Conservation (phyloP, 2,329 filamentous ascomycete species). For the Colletotrichum ledebouriae region DNA sequence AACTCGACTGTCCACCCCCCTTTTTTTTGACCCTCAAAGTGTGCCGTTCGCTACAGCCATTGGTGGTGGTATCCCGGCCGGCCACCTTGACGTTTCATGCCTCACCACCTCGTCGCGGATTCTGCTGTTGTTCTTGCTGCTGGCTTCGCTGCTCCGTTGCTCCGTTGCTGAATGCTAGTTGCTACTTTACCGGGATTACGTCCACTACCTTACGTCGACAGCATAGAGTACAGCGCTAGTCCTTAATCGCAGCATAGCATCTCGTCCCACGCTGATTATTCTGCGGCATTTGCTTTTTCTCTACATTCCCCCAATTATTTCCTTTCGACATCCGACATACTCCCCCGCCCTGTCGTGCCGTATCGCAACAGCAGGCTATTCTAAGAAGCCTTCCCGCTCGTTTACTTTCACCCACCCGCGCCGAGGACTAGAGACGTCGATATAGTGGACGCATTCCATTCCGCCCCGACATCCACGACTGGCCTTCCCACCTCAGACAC, state of each 20-base stretch:
- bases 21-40: conserved; percentile 25
- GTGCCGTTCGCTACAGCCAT: conserved; percentile 35
- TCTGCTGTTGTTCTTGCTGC: conserved; percentile 40
- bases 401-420: neutral
- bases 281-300: conserved; percentile 40
- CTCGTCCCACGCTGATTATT: conserved; percentile 27
- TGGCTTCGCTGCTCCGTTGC: conserved; percentile 6
- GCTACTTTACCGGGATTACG: neutral
- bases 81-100: conserved; percentile 50
- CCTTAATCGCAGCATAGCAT: conserved; percentile 14
- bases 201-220: neutral
- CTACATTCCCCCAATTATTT: conserved; percentile 28
- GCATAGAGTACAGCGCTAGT: conserved; percentile 14
- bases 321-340: conserved; percentile 25
- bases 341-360: conserved; percentile 34
- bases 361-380: conserved; percentile 20
- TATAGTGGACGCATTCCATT: conserved; percentile 31
- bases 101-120: conserved; percentile 49
- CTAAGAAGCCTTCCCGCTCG: conserved; percentile 26
- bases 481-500: conserved; percentile 11
- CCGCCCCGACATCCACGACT: conserved; percentile 28
- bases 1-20: conserved; percentile 29
- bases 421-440: conserved; percentile 25
- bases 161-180: neutral
- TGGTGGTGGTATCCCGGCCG: conserved; percentile 45